Percentiles rank a stretch among this genome's conserved stretches.
phyloP scores from a whole-genome alignment of 2,329 filamentous ascomycete species.

The Laburnicola sp. region DNA sequence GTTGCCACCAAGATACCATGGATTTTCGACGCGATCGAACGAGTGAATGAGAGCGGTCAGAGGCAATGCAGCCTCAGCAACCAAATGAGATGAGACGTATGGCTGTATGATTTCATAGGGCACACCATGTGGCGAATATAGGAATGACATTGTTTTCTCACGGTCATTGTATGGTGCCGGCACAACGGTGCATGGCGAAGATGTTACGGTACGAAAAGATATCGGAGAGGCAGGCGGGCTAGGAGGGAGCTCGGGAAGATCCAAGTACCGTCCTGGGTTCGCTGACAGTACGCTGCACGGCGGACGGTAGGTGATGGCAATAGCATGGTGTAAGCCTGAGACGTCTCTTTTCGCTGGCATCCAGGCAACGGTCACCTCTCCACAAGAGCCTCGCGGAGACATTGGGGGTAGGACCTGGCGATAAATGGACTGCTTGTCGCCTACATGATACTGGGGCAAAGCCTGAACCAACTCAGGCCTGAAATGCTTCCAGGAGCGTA shows the following conservation, averaged over 20 bases:
- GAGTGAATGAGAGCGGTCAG: conserved; percentile 67
- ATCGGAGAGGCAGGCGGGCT: conserved; percentile 41
- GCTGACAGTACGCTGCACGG: conserved; percentile 50
- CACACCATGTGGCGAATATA: conserved; percentile 68
- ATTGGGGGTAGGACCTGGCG: conserved; percentile 60
- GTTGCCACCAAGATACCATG: conserved; percentile 65
- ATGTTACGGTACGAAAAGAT: conserved; percentile 38
- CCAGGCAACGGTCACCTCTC: conserved; percentile 72
- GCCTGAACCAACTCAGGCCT: conserved; percentile 52
- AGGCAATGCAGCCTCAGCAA: conserved; percentile 60
- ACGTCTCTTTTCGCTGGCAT: conserved; percentile 64
- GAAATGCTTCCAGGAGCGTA: conserved; percentile 71
- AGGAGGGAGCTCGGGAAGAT: conserved; percentile 34
- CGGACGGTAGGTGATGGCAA: conserved; percentile 72
- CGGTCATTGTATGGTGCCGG: conserved; percentile 40
- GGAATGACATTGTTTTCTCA: conserved; percentile 58
- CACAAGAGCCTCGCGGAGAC: conserved; percentile 56
- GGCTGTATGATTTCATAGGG: conserved; percentile 57
- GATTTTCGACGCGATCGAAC: conserved; percentile 62
- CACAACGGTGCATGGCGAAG: conserved; percentile 38
- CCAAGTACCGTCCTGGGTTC: conserved; percentile 39
- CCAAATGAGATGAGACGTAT: conserved; percentile 62
- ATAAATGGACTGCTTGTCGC: conserved; percentile 47
- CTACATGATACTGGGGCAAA: conserved; percentile 49
- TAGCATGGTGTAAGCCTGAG: conserved; percentile 65